Conservation (phyloP, 345 rosid genomes). For the Boechera divaricarpa region DNA sequence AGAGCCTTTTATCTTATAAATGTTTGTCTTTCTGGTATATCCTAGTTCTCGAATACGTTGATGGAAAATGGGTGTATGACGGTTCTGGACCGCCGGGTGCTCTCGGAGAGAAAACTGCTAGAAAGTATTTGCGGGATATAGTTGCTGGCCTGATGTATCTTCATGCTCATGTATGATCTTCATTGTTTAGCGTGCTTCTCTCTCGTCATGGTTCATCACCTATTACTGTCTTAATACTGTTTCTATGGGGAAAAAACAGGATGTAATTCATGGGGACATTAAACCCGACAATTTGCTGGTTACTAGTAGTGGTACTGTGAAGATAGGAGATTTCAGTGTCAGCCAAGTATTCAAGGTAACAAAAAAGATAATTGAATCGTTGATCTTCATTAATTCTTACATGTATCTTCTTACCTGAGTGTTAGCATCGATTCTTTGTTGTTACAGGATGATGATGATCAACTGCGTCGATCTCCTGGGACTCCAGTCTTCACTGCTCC, state of each 20-base stretch:
- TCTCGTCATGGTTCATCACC: conserved; percentile 1
- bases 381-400: conserved; percentile 4
- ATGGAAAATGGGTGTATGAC: conserved; percentile 79
- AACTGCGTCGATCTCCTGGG: conserved; percentile 97
- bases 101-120: conserved; percentile 77
- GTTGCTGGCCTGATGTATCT: conserved; percentile 93
- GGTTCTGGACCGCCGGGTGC: conserved; percentile 67
- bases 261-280: conserved; percentile 94
- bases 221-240: conserved; percentile 19
- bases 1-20: conserved; percentile 6
- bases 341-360: conserved; percentile 97
- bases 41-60: conserved; percentile 94
- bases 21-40: conserved; percentile 18
- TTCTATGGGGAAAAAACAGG: conserved; percentile 50
- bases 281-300: conserved; percentile 98
- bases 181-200: not conserved
- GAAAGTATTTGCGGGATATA: conserved; percentile 84
- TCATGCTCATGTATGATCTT: conserved; percentile 82
- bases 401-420: conserved; percentile 9
- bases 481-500: conserved; percentile 99
- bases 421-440: conserved; percentile 22
- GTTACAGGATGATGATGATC: conserved; percentile 86
- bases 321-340: conserved; percentile 97
- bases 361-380: conserved; percentile 9
- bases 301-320: conserved; percentile 73